Base-by-base conservation (phyloP, 768 basidiomycete genomes). In the Pulveroboletus ravenelii region DNA sequence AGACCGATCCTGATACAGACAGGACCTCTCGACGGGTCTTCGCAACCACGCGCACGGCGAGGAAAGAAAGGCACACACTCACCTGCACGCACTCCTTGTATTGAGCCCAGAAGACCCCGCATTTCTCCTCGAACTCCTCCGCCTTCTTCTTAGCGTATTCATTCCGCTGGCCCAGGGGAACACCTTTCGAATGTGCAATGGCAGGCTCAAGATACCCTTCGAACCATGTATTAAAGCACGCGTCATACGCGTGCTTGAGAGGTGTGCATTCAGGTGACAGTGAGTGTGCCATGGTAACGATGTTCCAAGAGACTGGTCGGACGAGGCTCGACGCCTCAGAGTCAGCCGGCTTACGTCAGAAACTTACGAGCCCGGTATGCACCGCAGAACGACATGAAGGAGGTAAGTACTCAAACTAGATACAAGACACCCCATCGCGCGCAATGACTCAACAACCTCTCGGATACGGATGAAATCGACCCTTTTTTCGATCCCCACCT, bases 211-310 rank as follows among this genome's bases (percentile, higher is more conserved):
- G 82, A 67, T 97, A 99, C 10, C 90, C 92, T 68, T 96, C 93
- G 59, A 99, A 93, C 95, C 94, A 97, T 8, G 87, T 81, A 62
- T 96, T 96, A 74, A 98, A 98, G 74, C 94, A 98, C 0, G 88
- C 75, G 68, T 98, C 94, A 65, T 96, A 98, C 48, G 81, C 72
- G 46, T 82, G 81, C 68, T 98, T 97, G 51, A 95, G 77, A 0
- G 89, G 85, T 6, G 94, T 96, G 71, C 95, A 98, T 73, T 84
- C 79, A 9, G 81, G 72, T 1, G 87, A 81, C 20, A 97, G 79
- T 50, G 91, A 93, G 54, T 84, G 77, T 0, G 90, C 84, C 89
- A 92, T 89, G 17, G 12, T 20, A 12, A 18, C 10, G 35, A 17
- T 15, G 44, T 35, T 23, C 10, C 13, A 10, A n/a, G 17, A 27